Evolutionary conservation across 768 basidiomycete genomes (phyloP).

Genomic region (Lepiota venenata): DNA sequence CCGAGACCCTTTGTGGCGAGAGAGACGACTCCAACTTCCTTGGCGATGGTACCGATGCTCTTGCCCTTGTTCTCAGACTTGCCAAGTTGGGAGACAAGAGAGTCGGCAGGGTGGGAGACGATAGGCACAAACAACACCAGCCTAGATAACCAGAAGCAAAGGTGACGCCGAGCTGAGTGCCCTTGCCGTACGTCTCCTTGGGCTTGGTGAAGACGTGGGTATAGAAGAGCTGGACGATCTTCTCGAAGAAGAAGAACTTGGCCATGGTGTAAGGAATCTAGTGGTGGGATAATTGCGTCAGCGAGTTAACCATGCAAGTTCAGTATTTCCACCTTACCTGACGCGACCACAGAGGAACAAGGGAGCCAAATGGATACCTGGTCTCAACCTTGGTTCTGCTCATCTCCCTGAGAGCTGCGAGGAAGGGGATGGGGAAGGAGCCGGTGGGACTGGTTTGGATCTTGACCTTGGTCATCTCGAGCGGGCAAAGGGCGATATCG

Average conservation of each 20-base stretch:
- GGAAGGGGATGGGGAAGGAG: conserved; percentile 76
- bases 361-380: conserved; percentile 81
- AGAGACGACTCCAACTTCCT: conserved; percentile 60
- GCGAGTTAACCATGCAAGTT: not conserved
- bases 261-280: conserved; percentile 99
- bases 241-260: conserved; percentile 96
- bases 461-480: conserved; percentile 93
- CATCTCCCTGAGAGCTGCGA: conserved; percentile 72
- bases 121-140: conserved; percentile 94
- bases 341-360: conserved; percentile 86
- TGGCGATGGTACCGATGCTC: conserved; percentile 62
- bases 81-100: conserved; percentile 90
- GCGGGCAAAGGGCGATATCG: conserved; percentile 92
- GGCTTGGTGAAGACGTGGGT: conserved; percentile 80
- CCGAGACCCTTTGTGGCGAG: conserved; percentile 86
- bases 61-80: conserved; percentile 87
- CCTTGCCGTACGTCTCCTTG: conserved; percentile 75
- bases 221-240: conserved; percentile 84
- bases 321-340: conserved; percentile 45
- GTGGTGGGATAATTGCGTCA: conserved; percentile 2
- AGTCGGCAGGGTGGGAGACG: conserved; percentile 96
- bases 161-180: conserved; percentile 85
- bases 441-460: conserved; percentile 77
- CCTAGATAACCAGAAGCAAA: conserved; percentile 90
- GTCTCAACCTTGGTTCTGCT: conserved; percentile 61